A percentile compares a stretch with the other conserved stretches of the same genome.
phyloP scores from a whole-genome alignment of 257 asterid genomes.

The Penstemon davidsonii region DNA sequence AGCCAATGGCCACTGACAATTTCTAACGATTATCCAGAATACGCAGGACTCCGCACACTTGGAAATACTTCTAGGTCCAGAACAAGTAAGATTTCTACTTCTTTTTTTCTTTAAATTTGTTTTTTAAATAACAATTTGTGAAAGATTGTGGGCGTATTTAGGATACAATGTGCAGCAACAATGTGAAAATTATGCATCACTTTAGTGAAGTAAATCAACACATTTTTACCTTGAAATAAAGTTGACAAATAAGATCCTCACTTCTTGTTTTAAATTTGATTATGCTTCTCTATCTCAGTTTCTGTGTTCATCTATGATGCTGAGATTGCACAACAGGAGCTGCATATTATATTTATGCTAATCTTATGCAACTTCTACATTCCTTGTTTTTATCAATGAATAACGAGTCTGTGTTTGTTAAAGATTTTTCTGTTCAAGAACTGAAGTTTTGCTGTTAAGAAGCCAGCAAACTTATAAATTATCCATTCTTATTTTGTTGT shows the following conservation, averaged over 20 bases:
- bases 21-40: too few species aligned
- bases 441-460: conserved; percentile 4
- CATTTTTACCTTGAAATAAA: background rate
- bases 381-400: conserved; percentile 29
- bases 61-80: too few species aligned
- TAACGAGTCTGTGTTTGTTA: conserved; percentile 27
- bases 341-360: conserved; percentile 3
- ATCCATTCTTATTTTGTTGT: conserved; percentile 22
- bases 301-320: conserved; percentile 12
- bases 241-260: background rate
- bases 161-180: background rate
- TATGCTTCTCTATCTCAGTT: background rate
- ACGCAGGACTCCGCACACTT: too few species aligned
- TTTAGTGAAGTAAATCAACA: background rate
- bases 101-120: background rate
- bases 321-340: conserved; percentile 2
- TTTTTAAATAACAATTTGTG: background rate
- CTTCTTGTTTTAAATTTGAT: conserved; percentile 4
- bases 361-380: background rate
- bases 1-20: too few species aligned
- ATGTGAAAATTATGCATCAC: background rate
- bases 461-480: conserved; percentile 4
- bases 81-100: background rate
- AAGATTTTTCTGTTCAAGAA: conserved; percentile 39
- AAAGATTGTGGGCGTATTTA: conserved; percentile 8